These are phyloP conservation scores for Zoysia matrella DNA, from an alignment of 202 grass and related monocot species.

Conservation along the genomic window DNA sequence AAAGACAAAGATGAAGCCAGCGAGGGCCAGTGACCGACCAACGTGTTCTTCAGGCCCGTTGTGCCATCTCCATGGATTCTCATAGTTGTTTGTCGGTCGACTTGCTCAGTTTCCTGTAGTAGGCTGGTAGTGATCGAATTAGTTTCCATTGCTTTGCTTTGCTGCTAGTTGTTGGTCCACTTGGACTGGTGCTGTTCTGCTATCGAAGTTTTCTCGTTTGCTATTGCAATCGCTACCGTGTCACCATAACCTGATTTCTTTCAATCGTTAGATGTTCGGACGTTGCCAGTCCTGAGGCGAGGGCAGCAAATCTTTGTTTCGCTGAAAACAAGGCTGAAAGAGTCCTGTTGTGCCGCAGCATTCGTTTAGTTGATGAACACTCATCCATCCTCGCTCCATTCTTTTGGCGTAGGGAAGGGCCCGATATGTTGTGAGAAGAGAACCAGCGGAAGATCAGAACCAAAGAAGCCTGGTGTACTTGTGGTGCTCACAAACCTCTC, in stretches of 20 bases:
- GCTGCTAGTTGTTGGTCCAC: constrained; percentile 28
- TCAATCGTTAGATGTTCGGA: background rate
- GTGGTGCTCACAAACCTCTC: no score
- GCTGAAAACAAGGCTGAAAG: no score
- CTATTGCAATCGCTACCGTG: background rate
- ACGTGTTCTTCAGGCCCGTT: constrained; percentile 18
- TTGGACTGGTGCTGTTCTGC: constrained; percentile 28
- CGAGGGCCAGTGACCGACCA: constrained; percentile 57
- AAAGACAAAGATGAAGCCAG: constrained; percentile 62
- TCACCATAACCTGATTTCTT: background rate
- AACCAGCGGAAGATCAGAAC: no score
- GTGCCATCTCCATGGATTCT: constrained; percentile 10
- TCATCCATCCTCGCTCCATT: no score
- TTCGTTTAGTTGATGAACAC: no score
- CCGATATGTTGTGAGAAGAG: no score
- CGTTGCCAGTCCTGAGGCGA: no score
- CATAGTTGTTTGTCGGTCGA: background rate
- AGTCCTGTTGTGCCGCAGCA: no score
- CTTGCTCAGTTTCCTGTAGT: constrained; percentile 1
- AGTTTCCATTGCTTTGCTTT: constrained; percentile 38
- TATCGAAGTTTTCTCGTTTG: background rate
- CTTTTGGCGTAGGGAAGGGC: no score
- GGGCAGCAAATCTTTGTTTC: no score
- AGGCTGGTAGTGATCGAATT: constrained; percentile 34
- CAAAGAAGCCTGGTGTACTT: no score